Evolutionary conservation across 371 early-diverging fungal genomes (phyloP).

Genomic region (Choanephora cucurbitarum): DNA sequence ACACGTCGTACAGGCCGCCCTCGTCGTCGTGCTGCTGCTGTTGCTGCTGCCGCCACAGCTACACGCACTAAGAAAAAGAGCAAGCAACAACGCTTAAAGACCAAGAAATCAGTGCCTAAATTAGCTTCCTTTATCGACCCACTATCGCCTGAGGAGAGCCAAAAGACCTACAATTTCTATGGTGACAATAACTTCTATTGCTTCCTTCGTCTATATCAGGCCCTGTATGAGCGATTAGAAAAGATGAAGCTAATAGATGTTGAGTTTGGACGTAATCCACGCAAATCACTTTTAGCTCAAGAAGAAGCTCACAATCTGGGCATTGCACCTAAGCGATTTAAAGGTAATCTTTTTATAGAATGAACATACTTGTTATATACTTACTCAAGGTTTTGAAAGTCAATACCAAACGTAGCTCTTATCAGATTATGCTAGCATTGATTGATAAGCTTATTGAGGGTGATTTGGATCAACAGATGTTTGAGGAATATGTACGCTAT

Average conservation of each 20-base stretch:
- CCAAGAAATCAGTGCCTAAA: conserved; percentile 2
- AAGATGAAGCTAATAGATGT: conserved; percentile 74
- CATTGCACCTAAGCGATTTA: conserved; percentile 46
- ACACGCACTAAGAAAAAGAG: conserved; percentile 1
- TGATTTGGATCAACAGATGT: conserved; percentile 79
- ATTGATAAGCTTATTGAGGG: conserved; percentile 74
- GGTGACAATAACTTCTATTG: conserved; percentile 81
- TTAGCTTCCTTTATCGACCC: conserved; percentile 13
- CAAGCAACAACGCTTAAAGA: background rate
- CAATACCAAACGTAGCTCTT: conserved; percentile 57
- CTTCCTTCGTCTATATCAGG: conserved; percentile 81
- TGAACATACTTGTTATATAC: background rate
- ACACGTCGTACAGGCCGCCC: background rate
- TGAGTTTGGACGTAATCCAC: conserved; percentile 61
- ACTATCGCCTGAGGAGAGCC: conserved; percentile 15
- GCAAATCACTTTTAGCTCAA: conserved; percentile 56
- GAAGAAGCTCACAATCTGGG: conserved; percentile 81
- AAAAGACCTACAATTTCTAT: conserved; percentile 56
- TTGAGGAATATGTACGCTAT: conserved; percentile 88
- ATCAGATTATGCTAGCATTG: conserved; percentile 67
- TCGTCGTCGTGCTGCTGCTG: background rate
- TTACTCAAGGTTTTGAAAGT: conserved; percentile 20
- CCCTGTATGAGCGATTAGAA: conserved; percentile 65
- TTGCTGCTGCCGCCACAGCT: background rate
- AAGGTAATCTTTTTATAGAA: conserved; percentile 19